Base-by-base conservation (phyloP, 306 rosid genomes). In the Alnus glutinosa region DNA sequence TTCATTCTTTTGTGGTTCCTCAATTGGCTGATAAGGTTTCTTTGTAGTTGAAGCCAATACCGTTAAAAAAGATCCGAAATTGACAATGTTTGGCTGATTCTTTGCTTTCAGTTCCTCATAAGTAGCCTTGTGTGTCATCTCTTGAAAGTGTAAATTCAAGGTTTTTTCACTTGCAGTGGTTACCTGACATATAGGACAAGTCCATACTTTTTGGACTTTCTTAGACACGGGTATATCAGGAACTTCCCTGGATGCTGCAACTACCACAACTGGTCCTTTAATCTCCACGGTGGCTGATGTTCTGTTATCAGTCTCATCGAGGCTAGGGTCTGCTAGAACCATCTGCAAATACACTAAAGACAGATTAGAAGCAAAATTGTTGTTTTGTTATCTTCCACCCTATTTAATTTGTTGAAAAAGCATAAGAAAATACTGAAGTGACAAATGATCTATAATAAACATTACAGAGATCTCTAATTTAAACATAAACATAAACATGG, bases 181-280 rank as follows among this genome's bases (percentile, higher is more conserved):
- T 72, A 90, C 55, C 48, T 75, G 81, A 79, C 89, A 88, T 37
- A 88, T 64, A 47, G 84, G 83, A 48, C 89, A 85, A 42, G 77
- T 75, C 92, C 90, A 88, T 79, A 75, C 83, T 78, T 85, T 88
- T 68, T 74, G 89, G 37, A 86, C 80, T 39, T 75, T 64, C 75
- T 67, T 61, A 16, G 82, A 76, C 18, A 62, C 59, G 46, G 36
- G 79, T 28, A 55, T 73, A 54, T 63, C 47, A 18, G 79, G 70
- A 79, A 73, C 3, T 77, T 83, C 88, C 39, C 49, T 74, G 42
- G 34, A 18, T 62, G 55, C 55, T 28, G 5, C 71, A 42, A 48
- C 84, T 28, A 75, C 69, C 71, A 28, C 63, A 0, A 1, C 48
- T n/a, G 39, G 49, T 78, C 15, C 73, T 10, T 66, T 49, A 4